Base-by-base conservation (phyloP, 768 basidiomycete species). In the Cystobasidium tubakii region DNA sequence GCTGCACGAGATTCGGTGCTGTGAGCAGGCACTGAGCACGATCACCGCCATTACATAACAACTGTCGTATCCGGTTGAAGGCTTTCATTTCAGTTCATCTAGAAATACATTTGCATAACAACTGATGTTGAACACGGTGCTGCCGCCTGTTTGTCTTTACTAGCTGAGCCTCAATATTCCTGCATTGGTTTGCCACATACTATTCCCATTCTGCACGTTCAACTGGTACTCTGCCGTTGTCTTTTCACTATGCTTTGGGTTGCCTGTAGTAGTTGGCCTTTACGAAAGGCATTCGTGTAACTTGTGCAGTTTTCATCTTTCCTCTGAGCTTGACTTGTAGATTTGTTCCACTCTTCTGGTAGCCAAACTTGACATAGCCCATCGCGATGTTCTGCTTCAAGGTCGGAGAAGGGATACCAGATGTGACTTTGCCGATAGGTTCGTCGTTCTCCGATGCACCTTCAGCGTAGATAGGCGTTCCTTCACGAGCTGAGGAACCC, bases 341-440 rank as follows among this genome's bases (percentile, higher is more conserved):
- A 79, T 89, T 86, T 0, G 89, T 95, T 13, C 91, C 92, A 81
- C 91, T 94, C 83, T 93, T 97, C 83, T 95, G 91, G 82, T 84
- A 87, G 0, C 92, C 92, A 25, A 83, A 85, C 75, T 84, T 80
- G 60, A 97, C 85, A 78, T 98, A 98, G 0, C 88, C 95, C 95
- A 98, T 98, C 0, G 94, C 92, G 77, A 98, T 91, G 81, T 99
- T 97, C 81, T 89, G 88, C 0, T 86, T 87, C 1, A 92, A 83
- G 0, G 91, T 89, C 0, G 94, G 95, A 0, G 92, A 92, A 17
- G 96, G 96, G 75, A 98, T 96, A 57, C 95, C 96, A 0, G 93
- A 97, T 0, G 94, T 99, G 57, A 98, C 86, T 15, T 82, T 80
- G 42, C 92, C 91, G 87, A 80, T 31, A 1, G 70, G 66, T 23